A percentile compares a stretch with the other conserved stretches of the same genome.
These are phyloP conservation scores for Salvia sclarea DNA, from an alignment of 305 asterid species.

Conservation along the genomic window DNA sequence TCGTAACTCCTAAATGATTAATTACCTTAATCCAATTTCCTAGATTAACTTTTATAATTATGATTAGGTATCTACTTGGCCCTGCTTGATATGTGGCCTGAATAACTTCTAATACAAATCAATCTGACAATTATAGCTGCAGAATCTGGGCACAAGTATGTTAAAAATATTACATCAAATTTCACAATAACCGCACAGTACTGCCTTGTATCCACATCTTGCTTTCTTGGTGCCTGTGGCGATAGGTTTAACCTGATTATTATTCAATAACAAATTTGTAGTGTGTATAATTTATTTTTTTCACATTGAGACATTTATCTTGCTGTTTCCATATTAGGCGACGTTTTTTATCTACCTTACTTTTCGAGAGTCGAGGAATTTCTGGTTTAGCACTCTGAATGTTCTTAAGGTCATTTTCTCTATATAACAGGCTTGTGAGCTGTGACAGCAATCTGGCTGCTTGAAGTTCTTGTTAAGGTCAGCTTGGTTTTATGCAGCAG, in stretches of 20 bases:
- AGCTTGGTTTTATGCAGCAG: conserved; percentile 13
- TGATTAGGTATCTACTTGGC: background rate
- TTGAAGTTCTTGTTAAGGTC: conserved; percentile 22
- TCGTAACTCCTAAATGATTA: background rate
- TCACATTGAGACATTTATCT: conserved; percentile 5
- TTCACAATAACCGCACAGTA: background rate
- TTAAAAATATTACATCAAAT: conserved; percentile 9
- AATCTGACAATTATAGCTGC: background rate
- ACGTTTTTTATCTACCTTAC: background rate
- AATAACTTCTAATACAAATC: background rate
- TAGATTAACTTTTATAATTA: background rate
- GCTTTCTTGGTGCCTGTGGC: background rate
- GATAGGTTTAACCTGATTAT: background rate
- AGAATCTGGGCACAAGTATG: background rate
- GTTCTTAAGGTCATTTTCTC: conserved; percentile 13
- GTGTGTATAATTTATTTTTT: background rate
- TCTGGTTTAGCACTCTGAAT: conserved; percentile 3
- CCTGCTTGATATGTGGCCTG: conserved; percentile 1
- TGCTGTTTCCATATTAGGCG: background rate
- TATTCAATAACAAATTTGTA: conserved; percentile 16
- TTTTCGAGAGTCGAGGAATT: background rate
- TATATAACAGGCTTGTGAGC: conserved; percentile 36
- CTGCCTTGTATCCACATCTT: background rate
- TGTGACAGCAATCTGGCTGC: conserved; percentile 34
- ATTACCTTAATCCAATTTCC: background rate